phyloP scores from a whole-genome alignment of 2,329 filamentous ascomycete species.

The Trichoderma breve region DNA sequence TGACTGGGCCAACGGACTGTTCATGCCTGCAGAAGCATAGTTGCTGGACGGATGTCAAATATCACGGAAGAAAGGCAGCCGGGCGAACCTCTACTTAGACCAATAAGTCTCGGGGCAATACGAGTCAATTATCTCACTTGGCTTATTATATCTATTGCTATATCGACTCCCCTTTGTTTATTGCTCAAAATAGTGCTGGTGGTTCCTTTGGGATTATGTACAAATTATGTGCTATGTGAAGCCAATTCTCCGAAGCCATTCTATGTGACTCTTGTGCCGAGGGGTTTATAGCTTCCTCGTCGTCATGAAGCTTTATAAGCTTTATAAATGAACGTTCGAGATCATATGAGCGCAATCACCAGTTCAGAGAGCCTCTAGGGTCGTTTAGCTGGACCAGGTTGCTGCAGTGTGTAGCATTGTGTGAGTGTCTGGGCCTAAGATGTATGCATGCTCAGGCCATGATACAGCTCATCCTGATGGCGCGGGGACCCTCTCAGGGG shows the following conservation, averaged over 20 bases:
- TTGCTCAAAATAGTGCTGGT: not conserved
- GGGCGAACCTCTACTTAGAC: constrained; percentile 9
- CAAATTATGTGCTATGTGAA: not conserved
- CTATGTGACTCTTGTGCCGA: not conserved
- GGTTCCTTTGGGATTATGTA: not conserved
- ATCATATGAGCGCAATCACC: not conserved
- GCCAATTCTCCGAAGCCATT: not conserved
- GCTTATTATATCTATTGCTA: not conserved
- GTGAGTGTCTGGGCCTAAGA: not conserved
- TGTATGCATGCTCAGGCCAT: not conserved
- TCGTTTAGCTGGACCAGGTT: not conserved
- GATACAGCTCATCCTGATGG: not conserved
- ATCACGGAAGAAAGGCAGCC: constrained; percentile 4
- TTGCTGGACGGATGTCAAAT: constrained; percentile 1
- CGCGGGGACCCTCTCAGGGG: not conserved
- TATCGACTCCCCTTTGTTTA: not conserved
- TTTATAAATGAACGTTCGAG: not conserved
- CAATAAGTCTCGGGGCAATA: constrained; percentile 8
- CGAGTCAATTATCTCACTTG: not conserved
- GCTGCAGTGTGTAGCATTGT: not conserved
- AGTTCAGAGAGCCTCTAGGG: not conserved
- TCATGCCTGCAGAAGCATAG: not conserved
- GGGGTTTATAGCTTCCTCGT: not conserved
- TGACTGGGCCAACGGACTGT: not conserved
- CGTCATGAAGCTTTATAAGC: not conserved